Percentiles rank a stretch among this genome's conserved stretches.
phyloP scores from a whole-genome alignment of 306 rosid species.

The Dryas drummondii region DNA sequence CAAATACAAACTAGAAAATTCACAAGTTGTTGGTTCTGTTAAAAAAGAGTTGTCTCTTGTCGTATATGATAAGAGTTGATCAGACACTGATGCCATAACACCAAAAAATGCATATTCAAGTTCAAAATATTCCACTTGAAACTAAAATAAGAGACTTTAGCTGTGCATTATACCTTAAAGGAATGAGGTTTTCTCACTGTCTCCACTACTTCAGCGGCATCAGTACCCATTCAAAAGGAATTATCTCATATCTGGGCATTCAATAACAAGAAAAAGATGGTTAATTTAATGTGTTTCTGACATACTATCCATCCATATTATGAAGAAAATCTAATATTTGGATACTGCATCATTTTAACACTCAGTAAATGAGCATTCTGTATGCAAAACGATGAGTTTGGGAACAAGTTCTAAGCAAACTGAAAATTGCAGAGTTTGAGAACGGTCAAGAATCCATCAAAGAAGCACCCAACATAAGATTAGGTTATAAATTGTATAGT shows the following conservation, averaged over 20 bases:
- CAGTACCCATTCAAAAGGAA: constrained; percentile 66
- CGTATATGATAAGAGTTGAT: constrained; percentile 11
- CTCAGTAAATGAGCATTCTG: neutral
- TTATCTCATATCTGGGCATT: constrained; percentile 36
- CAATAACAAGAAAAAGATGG: constrained; percentile 27
- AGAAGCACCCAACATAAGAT: neutral
- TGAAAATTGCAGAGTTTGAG: neutral
- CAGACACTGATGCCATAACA: constrained; percentile 4
- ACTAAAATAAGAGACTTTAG: constrained; percentile 15
- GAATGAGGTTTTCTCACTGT: constrained; percentile 38
- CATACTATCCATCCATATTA: neutral
- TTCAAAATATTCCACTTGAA: constrained; percentile 8
- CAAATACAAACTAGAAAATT: neutral
- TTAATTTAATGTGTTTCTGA: constrained; percentile 21
- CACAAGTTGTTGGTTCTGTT: neutral
- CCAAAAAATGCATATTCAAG: constrained; percentile 10
- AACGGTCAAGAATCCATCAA: neutral
- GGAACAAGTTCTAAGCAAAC: constrained; percentile 10
- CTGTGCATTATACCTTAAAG: constrained; percentile 53
- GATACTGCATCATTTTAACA: neutral
- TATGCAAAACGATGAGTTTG: constrained; percentile 1
- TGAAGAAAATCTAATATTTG: constrained; percentile 4
- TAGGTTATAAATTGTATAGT: neutral
- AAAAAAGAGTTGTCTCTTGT: neutral
- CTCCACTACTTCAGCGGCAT: constrained; percentile 43